These are phyloP conservation scores for Fusarium coffeatum DNA, from an alignment of 2,329 filamentous ascomycete genomes.

Conservation along the genomic window DNA sequence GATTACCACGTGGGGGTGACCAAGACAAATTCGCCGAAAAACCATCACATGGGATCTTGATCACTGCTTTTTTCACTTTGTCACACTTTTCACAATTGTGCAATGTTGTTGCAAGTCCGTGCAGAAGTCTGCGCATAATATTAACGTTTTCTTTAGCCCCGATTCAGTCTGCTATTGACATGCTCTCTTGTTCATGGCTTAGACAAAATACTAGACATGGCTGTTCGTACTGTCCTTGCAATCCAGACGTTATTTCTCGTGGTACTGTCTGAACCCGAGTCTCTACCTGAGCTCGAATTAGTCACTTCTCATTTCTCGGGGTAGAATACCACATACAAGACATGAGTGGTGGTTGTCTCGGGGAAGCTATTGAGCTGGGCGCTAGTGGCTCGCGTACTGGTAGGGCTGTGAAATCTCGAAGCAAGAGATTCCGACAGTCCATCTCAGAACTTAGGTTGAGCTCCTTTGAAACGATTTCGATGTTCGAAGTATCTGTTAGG, in stretches of 20 bases:
- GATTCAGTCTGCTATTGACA: no score
- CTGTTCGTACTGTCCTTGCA: conserved; percentile 48
- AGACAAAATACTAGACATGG: conserved; percentile 44
- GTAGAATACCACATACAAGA: conserved; percentile 16
- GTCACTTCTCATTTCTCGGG: rapidly evolving
- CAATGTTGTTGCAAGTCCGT: background rate
- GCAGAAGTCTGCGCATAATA: background rate
- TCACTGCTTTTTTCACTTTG: conserved; percentile 46
- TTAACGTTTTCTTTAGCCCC: background rate
- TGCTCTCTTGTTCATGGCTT: conserved; percentile 24
- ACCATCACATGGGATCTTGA: conserved; percentile 15
- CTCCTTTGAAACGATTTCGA: background rate
- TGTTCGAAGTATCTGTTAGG: background rate
- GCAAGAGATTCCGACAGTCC: conserved; percentile 43
- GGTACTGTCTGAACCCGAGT: conserved; percentile 12
- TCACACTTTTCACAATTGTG: conserved; percentile 14
- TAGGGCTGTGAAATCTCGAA: conserved; percentile 42
- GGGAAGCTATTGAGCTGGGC: conserved; percentile 11
- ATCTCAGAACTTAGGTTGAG: conserved; percentile 43
- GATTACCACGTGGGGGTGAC: conserved; percentile 36
- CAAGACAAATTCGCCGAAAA: conserved; percentile 19
- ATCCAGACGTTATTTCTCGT: conserved; percentile 49
- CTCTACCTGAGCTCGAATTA: conserved; percentile 4
- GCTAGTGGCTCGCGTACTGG: conserved; percentile 42
- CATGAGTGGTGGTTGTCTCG: conserved; percentile 9